phyloP scores from a whole-genome alignment of 805 yeast genomes.

The Metschnikowia bowlesiae region DNA sequence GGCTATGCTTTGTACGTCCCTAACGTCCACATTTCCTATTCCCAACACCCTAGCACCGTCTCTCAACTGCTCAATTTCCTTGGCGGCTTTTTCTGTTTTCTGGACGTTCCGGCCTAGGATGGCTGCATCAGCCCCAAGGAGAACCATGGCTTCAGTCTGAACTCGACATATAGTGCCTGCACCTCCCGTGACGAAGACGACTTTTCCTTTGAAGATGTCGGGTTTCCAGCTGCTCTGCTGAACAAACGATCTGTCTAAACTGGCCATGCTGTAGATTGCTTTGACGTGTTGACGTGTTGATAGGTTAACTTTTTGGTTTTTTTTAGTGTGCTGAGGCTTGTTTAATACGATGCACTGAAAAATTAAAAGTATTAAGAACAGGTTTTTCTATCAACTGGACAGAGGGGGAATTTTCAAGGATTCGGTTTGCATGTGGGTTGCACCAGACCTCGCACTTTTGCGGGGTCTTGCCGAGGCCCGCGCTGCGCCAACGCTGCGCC shows the following conservation, averaged over 20 bases:
- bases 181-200: slow-evolving; percentile 90
- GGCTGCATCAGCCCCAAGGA: slow-evolving; percentile 82
- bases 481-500: not conserved
- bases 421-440: slow-evolving; percentile 1
- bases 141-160: slow-evolving; percentile 79
- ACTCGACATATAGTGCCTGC: slow-evolving; percentile 94
- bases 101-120: slow-evolving; percentile 73
- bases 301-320: too few species aligned
- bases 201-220: slow-evolving; percentile 75
- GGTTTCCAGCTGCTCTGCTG: slow-evolving; percentile 43
- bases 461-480: slow-evolving; percentile 4
- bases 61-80: slow-evolving; percentile 55
- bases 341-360: too few species aligned
- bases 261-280: slow-evolving; percentile 18
- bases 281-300: too few species aligned
- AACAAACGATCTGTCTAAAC: slow-evolving; percentile 32
- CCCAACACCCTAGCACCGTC: slow-evolving; percentile 67
- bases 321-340: too few species aligned
- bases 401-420: not conserved
- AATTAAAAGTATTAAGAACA: too few species aligned
- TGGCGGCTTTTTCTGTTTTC: slow-evolving; percentile 65
- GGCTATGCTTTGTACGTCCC: slow-evolving; percentile 56
- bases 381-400: too few species aligned
- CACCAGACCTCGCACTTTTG: not conserved
- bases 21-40: slow-evolving; percentile 70